Evolutionary conservation across 768 basidiomycete genomes (phyloP).

Genomic region (Hericium coralloides): DNA sequence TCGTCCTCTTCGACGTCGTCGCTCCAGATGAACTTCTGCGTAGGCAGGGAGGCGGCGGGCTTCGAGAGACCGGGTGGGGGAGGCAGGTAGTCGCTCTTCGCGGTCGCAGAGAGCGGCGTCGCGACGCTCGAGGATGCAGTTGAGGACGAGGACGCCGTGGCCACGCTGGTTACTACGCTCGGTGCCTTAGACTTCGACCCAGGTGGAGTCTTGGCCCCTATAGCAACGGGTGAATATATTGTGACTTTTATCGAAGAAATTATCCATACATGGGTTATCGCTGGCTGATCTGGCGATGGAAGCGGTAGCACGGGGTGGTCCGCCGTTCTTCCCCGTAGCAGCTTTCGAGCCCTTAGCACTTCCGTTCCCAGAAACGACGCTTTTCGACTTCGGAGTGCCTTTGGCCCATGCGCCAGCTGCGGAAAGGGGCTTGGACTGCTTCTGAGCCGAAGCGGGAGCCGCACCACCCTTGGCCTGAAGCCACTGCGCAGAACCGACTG

Average conservation of each 20-base stretch:
- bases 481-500: conserved; percentile 15
- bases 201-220: not conserved
- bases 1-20: not conserved
- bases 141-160: no score
- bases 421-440: not conserved
- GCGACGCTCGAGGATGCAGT: not conserved
- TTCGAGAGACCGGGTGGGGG: not conserved
- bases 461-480: conserved; percentile 3
- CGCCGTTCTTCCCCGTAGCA: not conserved
- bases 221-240: not conserved
- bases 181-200: not conserved
- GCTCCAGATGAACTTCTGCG: conserved; percentile 4
- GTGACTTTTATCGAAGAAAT: not conserved
- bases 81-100: not conserved
- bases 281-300: not conserved
- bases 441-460: not conserved
- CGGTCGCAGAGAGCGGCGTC: not conserved
- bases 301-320: not conserved
- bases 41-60: not conserved
- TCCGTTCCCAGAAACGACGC: no score
- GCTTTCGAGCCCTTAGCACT: no score
- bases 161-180: not conserved
- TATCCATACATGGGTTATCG: not conserved
- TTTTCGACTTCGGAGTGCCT: not conserved
- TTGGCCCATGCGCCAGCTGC: not conserved